Conservation (phyloP, 345 rosid genomes). For the Ceriops decandra region DNA sequence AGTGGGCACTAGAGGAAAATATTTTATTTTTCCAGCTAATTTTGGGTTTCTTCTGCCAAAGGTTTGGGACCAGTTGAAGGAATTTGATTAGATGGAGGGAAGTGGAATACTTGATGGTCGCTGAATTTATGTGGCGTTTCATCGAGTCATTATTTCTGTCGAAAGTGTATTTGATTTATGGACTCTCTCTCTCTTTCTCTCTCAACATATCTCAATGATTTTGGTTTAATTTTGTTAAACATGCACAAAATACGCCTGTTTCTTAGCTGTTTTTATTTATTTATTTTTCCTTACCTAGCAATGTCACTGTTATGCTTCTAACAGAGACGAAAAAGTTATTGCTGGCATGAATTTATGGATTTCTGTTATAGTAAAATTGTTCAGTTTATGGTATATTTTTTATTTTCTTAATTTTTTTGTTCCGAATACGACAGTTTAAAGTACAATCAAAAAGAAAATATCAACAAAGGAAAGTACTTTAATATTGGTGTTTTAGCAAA, state of each 20-base stretch:
- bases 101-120: neutral
- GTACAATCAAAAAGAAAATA: neutral
- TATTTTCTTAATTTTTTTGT: neutral
- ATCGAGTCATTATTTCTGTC: neutral
- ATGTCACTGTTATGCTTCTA: neutral
- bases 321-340: too few relatives aligned
- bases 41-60: constrained; percentile 1
- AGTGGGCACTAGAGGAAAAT: constrained; percentile 12
- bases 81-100: neutral
- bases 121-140: neutral
- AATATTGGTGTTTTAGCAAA: neutral
- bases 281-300: neutral
- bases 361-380: too few relatives aligned
- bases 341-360: too few relatives aligned
- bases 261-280: neutral
- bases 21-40: neutral
- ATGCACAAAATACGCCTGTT: neutral
- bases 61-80: neutral
- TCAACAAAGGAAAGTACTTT: neutral
- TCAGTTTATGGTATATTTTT: neutral
- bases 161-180: constrained; percentile 7
- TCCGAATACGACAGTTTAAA: constrained; percentile 1
- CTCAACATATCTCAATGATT: neutral
- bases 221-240: neutral
- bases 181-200: neutral